phyloP scores from a whole-genome alignment of 2,329 filamentous ascomycete genomes.

The Botrytis medusae region DNA sequence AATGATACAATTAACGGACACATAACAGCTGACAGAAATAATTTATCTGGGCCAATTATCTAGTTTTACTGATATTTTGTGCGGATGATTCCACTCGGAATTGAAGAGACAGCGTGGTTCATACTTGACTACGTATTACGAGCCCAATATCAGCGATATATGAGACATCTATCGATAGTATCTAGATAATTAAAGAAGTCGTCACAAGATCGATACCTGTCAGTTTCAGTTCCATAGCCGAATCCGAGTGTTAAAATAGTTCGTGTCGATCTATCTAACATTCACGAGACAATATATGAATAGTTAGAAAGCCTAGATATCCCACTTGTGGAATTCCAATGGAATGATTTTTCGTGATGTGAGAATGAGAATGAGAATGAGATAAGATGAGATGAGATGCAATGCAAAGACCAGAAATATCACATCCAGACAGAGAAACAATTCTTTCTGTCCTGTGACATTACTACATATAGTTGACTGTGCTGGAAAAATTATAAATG shows the following conservation, averaged over 20 bases:
- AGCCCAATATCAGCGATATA: no score
- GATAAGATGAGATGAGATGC: background rate
- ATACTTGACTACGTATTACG: background rate
- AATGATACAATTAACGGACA: no score
- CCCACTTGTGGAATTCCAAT: no score
- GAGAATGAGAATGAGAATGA: no score
- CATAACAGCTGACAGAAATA: background rate
- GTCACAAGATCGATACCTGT: background rate
- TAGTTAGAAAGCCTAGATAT: background rate
- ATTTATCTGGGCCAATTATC: background rate
- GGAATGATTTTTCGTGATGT: no score
- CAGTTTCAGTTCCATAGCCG: no score
- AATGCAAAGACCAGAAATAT: background rate
- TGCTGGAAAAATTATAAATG: rapidly evolving
- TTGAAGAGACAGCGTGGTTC: background rate
- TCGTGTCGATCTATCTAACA: no score
- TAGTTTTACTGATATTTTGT: background rate
- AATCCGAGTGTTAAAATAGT: background rate
- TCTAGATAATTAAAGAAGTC: background rate
- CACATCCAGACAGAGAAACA: background rate
- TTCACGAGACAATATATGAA: background rate
- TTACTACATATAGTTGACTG: background rate
- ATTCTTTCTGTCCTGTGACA: background rate
- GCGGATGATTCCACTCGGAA: no score
- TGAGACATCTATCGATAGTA: background rate